Evolutionary conservation across 2,329 filamentous ascomycete genomes (phyloP).

Genomic region (Eutypella sp.): DNA sequence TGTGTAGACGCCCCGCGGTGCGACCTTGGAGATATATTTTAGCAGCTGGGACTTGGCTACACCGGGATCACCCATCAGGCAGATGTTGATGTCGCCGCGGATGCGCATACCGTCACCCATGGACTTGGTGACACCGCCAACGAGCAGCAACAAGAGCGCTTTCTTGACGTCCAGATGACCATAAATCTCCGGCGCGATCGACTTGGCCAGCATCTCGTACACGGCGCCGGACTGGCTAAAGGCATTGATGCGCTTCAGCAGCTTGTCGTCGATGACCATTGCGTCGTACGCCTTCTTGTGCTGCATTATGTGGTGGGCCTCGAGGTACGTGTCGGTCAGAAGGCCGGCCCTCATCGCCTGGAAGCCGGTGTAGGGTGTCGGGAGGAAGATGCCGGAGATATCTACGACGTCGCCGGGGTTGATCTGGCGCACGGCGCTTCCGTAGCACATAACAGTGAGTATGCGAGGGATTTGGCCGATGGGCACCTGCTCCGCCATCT

Average conservation of each 20-base stretch:
- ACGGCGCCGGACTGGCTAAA: slow-evolving; percentile 83
- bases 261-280: slow-evolving; percentile 74
- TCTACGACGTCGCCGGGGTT: slow-evolving; percentile 95
- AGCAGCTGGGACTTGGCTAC: slow-evolving; percentile 97
- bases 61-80: slow-evolving; percentile 98
- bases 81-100: slow-evolving; percentile 97
- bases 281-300: slow-evolving; percentile 98
- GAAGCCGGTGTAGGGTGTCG: slow-evolving; percentile 98
- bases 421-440: slow-evolving; percentile 76
- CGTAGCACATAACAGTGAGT: slow-evolving; percentile 84
- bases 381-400: slow-evolving; percentile 90
- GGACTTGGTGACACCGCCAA: slow-evolving; percentile 92
- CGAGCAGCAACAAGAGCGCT: slow-evolving; percentile 87
- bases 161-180: slow-evolving; percentile 98
- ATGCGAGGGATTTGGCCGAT: slow-evolving; percentile 95
- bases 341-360: slow-evolving; percentile 93
- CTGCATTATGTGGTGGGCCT: slow-evolving; percentile 88
- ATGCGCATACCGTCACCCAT: slow-evolving; percentile 99
- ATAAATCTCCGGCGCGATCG: slow-evolving; percentile 95
- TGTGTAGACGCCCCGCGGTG: slow-evolving; percentile 84
- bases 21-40: slow-evolving; percentile 98
- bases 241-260: slow-evolving; percentile 79
- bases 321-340: slow-evolving; percentile 94
- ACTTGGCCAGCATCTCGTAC: slow-evolving; percentile 92
- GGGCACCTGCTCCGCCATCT: slow-evolving; percentile 98